Evolutionary conservation across 2,329 filamentous ascomycete species (phyloP), one percentile per base, ranked within the genome.

Genomic region (Cyclaneusma minus): DNA sequence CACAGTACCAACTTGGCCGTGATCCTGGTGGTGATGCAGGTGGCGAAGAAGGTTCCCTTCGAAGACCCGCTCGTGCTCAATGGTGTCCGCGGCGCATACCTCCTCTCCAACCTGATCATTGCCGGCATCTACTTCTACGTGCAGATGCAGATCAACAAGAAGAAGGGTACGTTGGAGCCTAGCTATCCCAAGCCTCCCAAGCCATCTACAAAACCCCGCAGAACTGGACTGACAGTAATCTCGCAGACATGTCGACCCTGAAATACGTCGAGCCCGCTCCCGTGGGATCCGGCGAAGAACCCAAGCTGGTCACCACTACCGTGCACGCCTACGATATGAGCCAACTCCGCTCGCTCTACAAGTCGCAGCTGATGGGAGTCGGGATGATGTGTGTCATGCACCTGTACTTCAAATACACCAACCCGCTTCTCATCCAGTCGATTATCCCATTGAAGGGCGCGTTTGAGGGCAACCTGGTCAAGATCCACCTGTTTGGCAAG

Each of bases 381-480:
- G 85, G 69, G 54, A 98, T 98, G 85, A 95, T 98, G 87, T 73
- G 58, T 35, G 81, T 94, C 49, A 95, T 98, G 87, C 89, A 98
- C 62, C 41, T 98, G 35, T 98, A 95, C 74, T 80, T 98, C 68
- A 85, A 94, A 56, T 98, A 95, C 76, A 95, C 85, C 62, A 98
- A 95, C 73, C 89, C 89, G 21, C 80, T 98, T 27, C 64, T 94
- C 47, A 93, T 98, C 62, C 89, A 98, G 71, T 91, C 80, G 54
- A 93, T 98, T 61, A 89, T 98, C 50, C 89, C 89, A 17, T 65
- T 95, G 56, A 98, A 98, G 76, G 69, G 79, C 50, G 87, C 84
- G 23, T 69, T 98, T 55, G 89, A 98, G 66, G 68, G 77, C 60
- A 95, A 94, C 66, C 64, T 94, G 44, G 70, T 89, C 64, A 94